These are phyloP conservation scores for Pseudogymnoascus pannorum DNA, from an alignment of 2,329 filamentous ascomycete species.

Conservation along the genomic window DNA sequence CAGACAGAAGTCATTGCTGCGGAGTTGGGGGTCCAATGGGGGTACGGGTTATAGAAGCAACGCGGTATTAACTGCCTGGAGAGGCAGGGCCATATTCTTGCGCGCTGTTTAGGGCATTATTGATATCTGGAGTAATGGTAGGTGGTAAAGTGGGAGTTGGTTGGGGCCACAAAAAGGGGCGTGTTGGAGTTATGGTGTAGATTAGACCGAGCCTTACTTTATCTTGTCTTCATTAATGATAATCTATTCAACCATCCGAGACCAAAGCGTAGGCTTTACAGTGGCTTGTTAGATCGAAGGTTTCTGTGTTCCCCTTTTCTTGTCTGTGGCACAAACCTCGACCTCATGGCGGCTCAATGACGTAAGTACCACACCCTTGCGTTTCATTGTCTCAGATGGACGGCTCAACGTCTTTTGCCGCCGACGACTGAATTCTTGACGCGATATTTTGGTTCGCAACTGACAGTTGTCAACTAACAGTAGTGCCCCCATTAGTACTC, in stretches of 20 bases:
- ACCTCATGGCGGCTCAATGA: neutral
- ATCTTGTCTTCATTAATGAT: neutral
- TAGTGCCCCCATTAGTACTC: neutral
- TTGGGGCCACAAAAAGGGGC: neutral
- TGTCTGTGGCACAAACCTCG: neutral
- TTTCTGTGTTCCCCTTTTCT: neutral
- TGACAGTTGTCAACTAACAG: neutral
- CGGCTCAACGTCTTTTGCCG: slow-evolving; percentile 2
- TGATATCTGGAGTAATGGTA: neutral
- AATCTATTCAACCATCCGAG: neutral
- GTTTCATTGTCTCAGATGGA: slow-evolving; percentile 4
- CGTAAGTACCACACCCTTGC: slow-evolving; percentile 1
- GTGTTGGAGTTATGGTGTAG: slow-evolving; percentile 1
- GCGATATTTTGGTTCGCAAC: slow-evolving; percentile 1
- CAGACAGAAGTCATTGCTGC: neutral
- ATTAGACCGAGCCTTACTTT: slow-evolving; percentile 3
- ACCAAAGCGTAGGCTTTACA: neutral
- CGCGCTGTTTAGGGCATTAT: neutral
- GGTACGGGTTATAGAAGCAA: neutral
- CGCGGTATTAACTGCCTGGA: neutral
- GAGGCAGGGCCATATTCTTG: neutral
- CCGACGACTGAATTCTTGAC: neutral
- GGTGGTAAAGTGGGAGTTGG: neutral
- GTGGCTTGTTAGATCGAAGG: neutral
- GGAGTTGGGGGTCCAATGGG: neutral